phyloP scores from a whole-genome alignment of 2,329 filamentous ascomycete genomes.

The Monosporascus cannonballus region DNA sequence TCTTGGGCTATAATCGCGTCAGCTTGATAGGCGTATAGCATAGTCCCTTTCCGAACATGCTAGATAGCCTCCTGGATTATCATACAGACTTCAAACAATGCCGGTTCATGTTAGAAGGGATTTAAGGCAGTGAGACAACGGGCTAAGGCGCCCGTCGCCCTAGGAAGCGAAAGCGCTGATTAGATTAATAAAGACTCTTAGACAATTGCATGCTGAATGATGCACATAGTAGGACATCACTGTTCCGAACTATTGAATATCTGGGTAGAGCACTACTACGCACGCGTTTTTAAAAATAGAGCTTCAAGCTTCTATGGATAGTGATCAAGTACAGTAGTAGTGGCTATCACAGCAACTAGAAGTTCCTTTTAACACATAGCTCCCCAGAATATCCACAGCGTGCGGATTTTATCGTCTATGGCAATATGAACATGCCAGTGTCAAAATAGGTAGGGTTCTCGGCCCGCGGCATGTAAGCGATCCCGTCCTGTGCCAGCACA shows the following conservation, averaged over 20 bases:
- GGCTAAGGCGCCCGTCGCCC: background rate
- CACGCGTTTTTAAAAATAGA: background rate
- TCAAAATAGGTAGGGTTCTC: background rate
- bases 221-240: constrained; percentile 14
- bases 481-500: background rate
- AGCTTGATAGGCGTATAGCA: background rate
- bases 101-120: background rate
- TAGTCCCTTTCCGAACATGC: background rate
- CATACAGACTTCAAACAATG: background rate
- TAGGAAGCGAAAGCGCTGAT: background rate
- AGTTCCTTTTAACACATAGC: background rate
- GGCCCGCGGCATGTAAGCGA: background rate
- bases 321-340: background rate
- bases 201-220: constrained; percentile 20
- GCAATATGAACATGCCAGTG: background rate
- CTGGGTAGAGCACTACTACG: constrained; percentile 1
- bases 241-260: constrained; percentile 8
- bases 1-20: background rate
- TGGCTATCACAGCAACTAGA: too few species aligned
- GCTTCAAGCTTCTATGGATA: background rate
- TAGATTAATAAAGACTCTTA: constrained; percentile 4
- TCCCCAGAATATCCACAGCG: too few species aligned
- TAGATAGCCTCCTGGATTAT: background rate
- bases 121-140: background rate
- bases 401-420: background rate